Conservation (phyloP, 345 rosid genomes). For the Trapa incisa region DNA sequence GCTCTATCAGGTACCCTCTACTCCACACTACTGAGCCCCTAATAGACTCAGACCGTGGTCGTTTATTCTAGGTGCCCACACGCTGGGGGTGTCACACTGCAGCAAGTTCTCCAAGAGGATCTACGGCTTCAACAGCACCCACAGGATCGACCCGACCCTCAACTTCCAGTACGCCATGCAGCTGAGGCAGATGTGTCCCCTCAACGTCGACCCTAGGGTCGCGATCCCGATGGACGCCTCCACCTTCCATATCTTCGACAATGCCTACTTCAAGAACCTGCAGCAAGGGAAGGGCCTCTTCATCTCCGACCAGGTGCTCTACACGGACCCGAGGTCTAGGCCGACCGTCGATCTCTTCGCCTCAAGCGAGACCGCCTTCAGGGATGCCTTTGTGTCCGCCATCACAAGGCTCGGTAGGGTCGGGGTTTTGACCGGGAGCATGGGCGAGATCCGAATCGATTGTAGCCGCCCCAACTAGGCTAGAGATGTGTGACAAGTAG, state of each 20-base stretch:
- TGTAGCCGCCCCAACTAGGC: conserved; percentile 41
- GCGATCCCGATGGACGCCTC: conserved; percentile 84
- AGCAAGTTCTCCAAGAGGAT: conserved; percentile 46
- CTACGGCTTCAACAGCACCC: conserved; percentile 45
- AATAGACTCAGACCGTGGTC: too few relatives aligned
- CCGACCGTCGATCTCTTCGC: conserved; percentile 47
- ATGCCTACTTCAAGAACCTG: conserved; percentile 60
- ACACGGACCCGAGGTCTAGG: conserved; percentile 50
- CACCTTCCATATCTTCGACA: conserved; percentile 62
- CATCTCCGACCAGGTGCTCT: conserved; percentile 55
- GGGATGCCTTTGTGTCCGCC: conserved; percentile 49
- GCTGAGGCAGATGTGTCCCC: conserved; percentile 59
- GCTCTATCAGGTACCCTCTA: conserved; percentile 59
- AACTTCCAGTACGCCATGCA: conserved; percentile 37
- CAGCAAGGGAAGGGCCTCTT: conserved; percentile 61
- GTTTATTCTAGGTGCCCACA: conserved; percentile 46
- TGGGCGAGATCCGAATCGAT: conserved; percentile 63
- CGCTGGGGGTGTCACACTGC: conserved; percentile 74
- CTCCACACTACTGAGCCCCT: too few relatives aligned
- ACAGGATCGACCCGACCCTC: conserved; percentile 48
- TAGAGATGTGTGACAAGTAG: too few relatives aligned
- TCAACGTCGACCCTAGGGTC: conserved; percentile 44
- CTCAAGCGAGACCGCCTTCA: conserved; percentile 35
- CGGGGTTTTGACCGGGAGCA: conserved; percentile 48
- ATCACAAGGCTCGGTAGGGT: conserved; percentile 71